Base-by-base conservation (phyloP, 768 basidiomycete genomes). In the Tricholoma furcatifolium region DNA sequence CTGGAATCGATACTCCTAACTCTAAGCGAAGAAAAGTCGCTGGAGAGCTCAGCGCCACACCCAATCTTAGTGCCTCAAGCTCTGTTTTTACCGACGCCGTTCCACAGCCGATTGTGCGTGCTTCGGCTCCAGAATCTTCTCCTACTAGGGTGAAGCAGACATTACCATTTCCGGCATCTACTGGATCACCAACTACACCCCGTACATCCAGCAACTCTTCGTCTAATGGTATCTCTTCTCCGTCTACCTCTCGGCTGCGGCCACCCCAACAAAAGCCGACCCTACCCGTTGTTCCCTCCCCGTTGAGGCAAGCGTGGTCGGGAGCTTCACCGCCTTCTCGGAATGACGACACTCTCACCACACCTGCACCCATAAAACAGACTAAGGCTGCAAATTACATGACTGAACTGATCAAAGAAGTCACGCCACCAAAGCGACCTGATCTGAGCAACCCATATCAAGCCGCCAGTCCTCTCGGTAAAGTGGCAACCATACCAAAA, bases 401-500 rank as follows among this genome's bases (percentile, higher is more conserved):
- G 79, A 75, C 83, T 1, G 82, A 83, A 48, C 72, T 91, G 48
- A 83, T 89, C 58, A 85, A 87, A 65, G 85, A 86, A 58, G 82
- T 79, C 7, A 84, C 85, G 0, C 85, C 86, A 0, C 74, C 80
- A 12, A 83, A 79, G 66, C 82, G 74, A 53, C 76, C 80, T 18
- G 88, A 87, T 59, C 76, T 90, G 39, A 81, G 80, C 47, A 92
- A 92, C 64, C 90, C 90, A 0, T 91, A 92, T 61, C 85, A 91
- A 65, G 77, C 79, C 17, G 82, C 84, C 14, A 87, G 81, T 59
- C 87, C 87, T 35, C 79, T 88, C 17, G 73, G 74, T 41, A 75
- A 73, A 54, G 70, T 70, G 23, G 66, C 68, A 17, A 75, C 51
- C 44, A 38, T 74, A 10, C 75, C 78, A 2, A 68, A 73, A 45